These are phyloP conservation scores for Syzygium jambos DNA, from an alignment of 345 rosid genomes.

Conservation along the genomic window DNA sequence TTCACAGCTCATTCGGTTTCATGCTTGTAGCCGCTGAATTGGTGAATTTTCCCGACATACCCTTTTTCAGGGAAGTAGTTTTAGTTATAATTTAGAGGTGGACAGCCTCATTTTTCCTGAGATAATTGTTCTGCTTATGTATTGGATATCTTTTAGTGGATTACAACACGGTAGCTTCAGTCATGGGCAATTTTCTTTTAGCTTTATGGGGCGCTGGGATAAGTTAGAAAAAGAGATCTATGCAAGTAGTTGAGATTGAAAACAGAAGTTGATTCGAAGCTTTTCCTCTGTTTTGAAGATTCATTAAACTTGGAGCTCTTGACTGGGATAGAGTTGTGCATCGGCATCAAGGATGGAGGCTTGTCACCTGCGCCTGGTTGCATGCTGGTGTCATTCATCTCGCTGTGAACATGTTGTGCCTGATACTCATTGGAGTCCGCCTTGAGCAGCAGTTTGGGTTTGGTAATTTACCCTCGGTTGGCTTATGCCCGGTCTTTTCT, in stretches of 20 bases:
- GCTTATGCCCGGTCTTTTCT: not conserved
- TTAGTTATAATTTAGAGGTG: not conserved
- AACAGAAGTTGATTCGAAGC: not conserved
- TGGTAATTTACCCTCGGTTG: conserved; percentile 28
- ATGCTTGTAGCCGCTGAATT: not conserved
- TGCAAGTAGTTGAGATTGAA: not conserved
- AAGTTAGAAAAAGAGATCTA: not conserved
- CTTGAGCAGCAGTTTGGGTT: conserved; percentile 96
- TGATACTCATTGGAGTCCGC: conserved; percentile 77
- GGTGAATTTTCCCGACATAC: not conserved
- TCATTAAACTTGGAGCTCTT: conserved; percentile 78
- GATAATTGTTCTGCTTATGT: not conserved
- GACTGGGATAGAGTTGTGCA: conserved; percentile 56
- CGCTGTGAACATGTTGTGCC: conserved; percentile 70
- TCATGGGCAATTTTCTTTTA: not conserved
- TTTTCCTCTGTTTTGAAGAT: conserved; percentile 28
- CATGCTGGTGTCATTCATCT: conserved; percentile 91
- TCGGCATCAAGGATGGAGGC: conserved; percentile 81
- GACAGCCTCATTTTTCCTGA: not conserved
- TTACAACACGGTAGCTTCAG: not conserved
- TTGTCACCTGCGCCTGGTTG: conserved; percentile 82
- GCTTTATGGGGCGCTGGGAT: not conserved
- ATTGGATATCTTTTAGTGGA: not conserved
- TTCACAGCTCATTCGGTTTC: not conserved
- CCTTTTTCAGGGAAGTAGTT: not conserved